Evolutionary conservation across 2,329 filamentous ascomycete species (phyloP).

Genomic region (Fusarium setosum): DNA sequence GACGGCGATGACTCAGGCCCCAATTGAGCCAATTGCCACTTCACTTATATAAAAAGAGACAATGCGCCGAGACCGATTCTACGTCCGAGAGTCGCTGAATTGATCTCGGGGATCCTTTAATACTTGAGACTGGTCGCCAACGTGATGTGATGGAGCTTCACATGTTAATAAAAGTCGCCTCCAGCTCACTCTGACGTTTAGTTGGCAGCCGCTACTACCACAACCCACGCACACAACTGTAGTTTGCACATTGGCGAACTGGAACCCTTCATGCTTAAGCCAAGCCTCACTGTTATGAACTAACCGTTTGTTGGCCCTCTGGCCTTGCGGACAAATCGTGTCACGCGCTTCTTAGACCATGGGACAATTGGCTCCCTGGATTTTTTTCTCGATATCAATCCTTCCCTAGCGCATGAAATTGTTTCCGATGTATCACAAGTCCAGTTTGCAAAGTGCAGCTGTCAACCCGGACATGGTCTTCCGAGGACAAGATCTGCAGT

Average conservation of each 20-base stretch:
- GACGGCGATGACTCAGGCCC: not conserved
- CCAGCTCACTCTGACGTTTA: conserved; percentile 2
- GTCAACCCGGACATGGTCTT: conserved; percentile 5
- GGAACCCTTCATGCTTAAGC: conserved; percentile 12
- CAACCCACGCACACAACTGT: not conserved
- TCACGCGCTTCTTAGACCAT: not conserved
- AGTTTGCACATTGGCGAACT: not conserved
- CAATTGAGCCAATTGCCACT: not conserved
- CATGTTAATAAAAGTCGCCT: conserved; percentile 17
- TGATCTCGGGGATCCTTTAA: not conserved
- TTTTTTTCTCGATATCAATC: conserved; percentile 5
- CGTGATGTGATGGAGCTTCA: not conserved
- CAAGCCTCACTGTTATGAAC: not conserved
- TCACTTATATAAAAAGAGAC: not conserved
- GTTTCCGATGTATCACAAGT: conserved; percentile 33
- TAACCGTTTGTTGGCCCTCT: conserved; percentile 11
- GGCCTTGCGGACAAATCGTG: conserved; percentile 1
- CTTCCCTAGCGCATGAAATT: not conserved
- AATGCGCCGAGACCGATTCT: conserved; percentile 20
- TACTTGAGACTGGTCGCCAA: no score
- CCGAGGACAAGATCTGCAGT: conserved; percentile 20
- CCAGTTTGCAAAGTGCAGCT: conserved; percentile 11
- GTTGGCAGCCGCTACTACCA: not conserved
- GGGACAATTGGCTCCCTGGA: not conserved
- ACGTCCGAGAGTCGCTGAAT: conserved; percentile 17